These are phyloP conservation scores for Trametes elegans DNA, from an alignment of 768 basidiomycete species.

Conservation along the genomic window DNA sequence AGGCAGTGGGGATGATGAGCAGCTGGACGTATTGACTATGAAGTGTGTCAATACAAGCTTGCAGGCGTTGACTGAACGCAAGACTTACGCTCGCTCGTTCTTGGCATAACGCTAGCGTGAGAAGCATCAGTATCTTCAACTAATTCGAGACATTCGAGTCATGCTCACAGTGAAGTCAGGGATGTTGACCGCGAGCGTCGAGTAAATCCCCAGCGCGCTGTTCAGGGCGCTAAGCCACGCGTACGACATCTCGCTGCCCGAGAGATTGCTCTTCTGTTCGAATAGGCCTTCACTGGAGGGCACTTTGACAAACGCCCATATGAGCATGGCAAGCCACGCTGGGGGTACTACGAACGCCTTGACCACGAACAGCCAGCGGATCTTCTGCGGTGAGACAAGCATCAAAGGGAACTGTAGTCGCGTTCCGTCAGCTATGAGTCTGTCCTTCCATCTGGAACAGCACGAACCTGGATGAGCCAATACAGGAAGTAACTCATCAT, in stretches of 20 bases:
- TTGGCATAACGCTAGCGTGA: slow-evolving; percentile 64
- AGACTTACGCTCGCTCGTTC: slow-evolving; percentile 54
- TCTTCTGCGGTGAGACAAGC: slow-evolving; percentile 72
- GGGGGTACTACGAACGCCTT: slow-evolving; percentile 51
- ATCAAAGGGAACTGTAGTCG: slow-evolving; percentile 59
- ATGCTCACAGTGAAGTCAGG: slow-evolving; percentile 75
- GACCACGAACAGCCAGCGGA: slow-evolving; percentile 71
- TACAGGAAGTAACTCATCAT: slow-evolving; percentile 75
- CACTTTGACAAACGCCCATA: slow-evolving; percentile 75
- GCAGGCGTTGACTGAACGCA: background rate
- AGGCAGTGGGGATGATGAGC: slow-evolving; percentile 71
- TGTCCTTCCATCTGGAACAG: background rate
- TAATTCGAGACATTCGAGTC: too few relatives aligned
- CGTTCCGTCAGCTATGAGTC: background rate
- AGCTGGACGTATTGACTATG: slow-evolving; percentile 71
- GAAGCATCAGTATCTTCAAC: background rate
- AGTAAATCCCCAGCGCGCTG: slow-evolving; percentile 71
- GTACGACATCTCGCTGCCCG: slow-evolving; percentile 62
- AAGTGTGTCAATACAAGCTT: background rate
- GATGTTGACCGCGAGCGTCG: slow-evolving; percentile 75
- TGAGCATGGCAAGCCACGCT: slow-evolving; percentile 57
- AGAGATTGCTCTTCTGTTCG: slow-evolving; percentile 46
- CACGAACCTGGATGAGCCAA: slow-evolving; percentile 55
- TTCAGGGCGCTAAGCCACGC: slow-evolving; percentile 79
- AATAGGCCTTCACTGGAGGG: slow-evolving; percentile 59